Conservation (phyloP, 164 flowering plant genomes). For the Magnolia officinalis region DNA sequence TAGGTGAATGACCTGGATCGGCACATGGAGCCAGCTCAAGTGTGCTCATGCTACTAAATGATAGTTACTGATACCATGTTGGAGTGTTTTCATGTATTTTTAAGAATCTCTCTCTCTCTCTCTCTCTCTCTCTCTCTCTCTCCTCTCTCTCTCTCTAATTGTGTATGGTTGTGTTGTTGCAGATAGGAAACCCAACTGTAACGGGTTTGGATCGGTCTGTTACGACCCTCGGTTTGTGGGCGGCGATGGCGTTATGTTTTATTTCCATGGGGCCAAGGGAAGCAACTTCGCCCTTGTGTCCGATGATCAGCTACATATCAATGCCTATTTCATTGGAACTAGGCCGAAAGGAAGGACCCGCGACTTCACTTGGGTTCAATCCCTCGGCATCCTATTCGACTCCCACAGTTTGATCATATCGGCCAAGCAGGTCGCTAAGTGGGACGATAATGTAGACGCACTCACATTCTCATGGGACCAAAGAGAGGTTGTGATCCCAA, state of each 20-base stretch:
- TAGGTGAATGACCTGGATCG: too few species aligned
- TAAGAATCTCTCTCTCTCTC: neutral
- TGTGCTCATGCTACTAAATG: too few species aligned
- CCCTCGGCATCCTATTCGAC: conserved; percentile 61
- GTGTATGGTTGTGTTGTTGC: conserved; percentile 5
- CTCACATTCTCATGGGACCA: conserved; percentile 49
- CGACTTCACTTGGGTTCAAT: conserved; percentile 78
- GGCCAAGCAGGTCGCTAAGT: conserved; percentile 49
- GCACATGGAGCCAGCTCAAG: too few species aligned
- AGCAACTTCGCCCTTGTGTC: conserved; percentile 63
- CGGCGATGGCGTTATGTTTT: conserved; percentile 73
- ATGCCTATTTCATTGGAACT: conserved; percentile 63
- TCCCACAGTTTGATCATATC: conserved; percentile 48
- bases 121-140: too few species aligned
- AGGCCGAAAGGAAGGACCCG: conserved; percentile 52
- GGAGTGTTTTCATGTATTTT: too few species aligned
- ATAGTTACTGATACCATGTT: neutral
- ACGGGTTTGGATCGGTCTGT: conserved; percentile 60
- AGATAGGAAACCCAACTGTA: conserved; percentile 52
- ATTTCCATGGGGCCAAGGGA: conserved; percentile 67
- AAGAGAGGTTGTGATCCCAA: conserved; percentile 29
- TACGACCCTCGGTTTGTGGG: conserved; percentile 70
- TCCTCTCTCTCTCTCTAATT: too few species aligned
- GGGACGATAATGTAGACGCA: conserved; percentile 58
- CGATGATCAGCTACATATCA: conserved; percentile 50